Conservation (phyloP, 805 yeast genomes). For the Kuraishia hungarica region DNA sequence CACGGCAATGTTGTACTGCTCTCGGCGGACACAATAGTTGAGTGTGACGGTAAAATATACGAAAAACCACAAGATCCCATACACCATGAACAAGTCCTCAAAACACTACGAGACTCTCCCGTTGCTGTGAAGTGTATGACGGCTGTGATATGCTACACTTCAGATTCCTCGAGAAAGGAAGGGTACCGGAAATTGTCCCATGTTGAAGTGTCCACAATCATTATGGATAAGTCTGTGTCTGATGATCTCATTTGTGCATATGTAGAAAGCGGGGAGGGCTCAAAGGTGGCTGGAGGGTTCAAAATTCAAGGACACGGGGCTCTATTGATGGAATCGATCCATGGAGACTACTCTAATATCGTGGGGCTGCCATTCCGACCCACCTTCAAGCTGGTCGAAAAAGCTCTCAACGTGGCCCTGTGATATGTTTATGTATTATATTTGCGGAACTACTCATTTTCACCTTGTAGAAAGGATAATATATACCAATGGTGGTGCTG, state of each 20-base stretch:
- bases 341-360: slow-evolving; percentile 80
- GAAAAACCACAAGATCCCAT: slow-evolving; percentile 71
- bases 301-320: slow-evolving; percentile 72
- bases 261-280: slow-evolving; percentile 65
- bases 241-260: slow-evolving; percentile 54
- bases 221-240: slow-evolving; percentile 34
- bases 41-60: slow-evolving; percentile 46
- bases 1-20: slow-evolving; percentile 24
- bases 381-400: slow-evolving; percentile 28
- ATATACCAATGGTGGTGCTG: no score
- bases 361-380: slow-evolving; percentile 76
- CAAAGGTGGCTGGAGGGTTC: slow-evolving; percentile 88
- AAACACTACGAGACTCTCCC: slow-evolving; percentile 32
- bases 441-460: background rate
- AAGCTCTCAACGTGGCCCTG: background rate
- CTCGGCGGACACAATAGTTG: slow-evolving; percentile 79
- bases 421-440: background rate
- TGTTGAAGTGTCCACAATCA: slow-evolving; percentile 18
- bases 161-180: slow-evolving; percentile 3
- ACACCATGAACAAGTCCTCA: slow-evolving; percentile 42
- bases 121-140: slow-evolving; percentile 43
- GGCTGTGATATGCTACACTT: slow-evolving; percentile 35
- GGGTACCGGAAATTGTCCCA: slow-evolving; percentile 13
- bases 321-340: slow-evolving; percentile 47
- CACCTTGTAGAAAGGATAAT: no score